Conservation (phyloP, 2,329 filamentous ascomycete genomes). For the Fusarium oligoseptatum region DNA sequence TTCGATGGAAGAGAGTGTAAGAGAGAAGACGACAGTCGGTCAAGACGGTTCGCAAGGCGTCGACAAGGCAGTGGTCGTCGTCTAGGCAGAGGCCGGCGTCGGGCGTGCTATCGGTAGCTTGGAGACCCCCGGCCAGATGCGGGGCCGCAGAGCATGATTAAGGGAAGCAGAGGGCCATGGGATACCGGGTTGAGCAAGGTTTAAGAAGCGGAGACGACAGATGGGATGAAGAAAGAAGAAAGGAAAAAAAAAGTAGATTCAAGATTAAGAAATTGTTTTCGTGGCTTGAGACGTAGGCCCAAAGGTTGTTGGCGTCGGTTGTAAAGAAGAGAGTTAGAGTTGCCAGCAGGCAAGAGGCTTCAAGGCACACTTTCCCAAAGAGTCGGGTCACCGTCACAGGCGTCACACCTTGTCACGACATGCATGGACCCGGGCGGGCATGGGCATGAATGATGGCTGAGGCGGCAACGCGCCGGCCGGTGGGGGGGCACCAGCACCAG, state of each 20-base stretch:
- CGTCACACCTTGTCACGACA: conserved; percentile 41
- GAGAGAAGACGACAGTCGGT: conserved; percentile 17
- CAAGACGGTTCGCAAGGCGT: conserved; percentile 15
- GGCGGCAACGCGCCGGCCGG: conserved; percentile 35
- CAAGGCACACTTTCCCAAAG: conserved; percentile 41
- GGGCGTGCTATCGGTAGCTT: conserved; percentile 50
- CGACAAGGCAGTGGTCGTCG: conserved; percentile 31
- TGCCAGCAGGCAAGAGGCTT: conserved; percentile 22
- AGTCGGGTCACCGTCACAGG: conserved; percentile 43
- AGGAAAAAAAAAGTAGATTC: conserved; percentile 1
- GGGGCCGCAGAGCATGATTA: conserved; percentile 53
- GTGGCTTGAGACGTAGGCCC: conserved; percentile 12
- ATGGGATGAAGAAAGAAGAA: background rate
- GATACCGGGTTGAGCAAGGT: conserved; percentile 8
- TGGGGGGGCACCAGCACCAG: background rate
- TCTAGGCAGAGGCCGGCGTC: conserved; percentile 44
- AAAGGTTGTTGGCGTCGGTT: conserved; percentile 11
- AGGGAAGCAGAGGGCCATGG: conserved; percentile 39
- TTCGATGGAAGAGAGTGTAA: conserved; percentile 10
- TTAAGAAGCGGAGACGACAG: background rate
- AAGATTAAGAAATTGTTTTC: conserved; percentile 14
- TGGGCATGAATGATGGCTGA: conserved; percentile 42
- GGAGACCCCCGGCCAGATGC: conserved; percentile 51
- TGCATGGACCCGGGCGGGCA: background rate
- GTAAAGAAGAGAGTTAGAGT: conserved; percentile 26